These are phyloP conservation scores for Lentinula novae-zelandiae DNA, from an alignment of 1,284 basidiomycete genomes.

Conservation along the genomic window DNA sequence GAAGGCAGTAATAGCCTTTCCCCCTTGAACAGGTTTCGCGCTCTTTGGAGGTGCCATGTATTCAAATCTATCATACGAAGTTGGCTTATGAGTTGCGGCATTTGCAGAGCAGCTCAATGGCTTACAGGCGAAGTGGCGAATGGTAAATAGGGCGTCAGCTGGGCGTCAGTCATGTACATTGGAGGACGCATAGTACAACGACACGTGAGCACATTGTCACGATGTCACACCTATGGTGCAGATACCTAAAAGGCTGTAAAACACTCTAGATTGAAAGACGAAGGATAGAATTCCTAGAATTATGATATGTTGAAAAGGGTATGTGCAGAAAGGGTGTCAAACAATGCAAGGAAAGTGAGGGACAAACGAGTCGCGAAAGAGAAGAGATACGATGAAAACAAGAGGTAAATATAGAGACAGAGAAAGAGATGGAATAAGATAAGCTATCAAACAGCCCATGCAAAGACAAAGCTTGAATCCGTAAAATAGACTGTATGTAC, in stretches of 20 bases:
- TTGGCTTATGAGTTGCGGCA: neutral
- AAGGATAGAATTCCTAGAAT: neutral
- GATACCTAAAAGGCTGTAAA: too few species aligned
- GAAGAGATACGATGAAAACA: neutral
- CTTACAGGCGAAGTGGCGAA: neutral
- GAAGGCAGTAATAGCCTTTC: slow-evolving; percentile 43
- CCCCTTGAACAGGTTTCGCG: slow-evolving; percentile 24
- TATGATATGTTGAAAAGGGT: neutral
- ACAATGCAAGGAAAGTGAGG: neutral
- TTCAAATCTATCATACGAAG: neutral
- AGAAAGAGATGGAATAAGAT: slow-evolving; percentile 14
- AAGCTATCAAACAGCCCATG: slow-evolving; percentile 17
- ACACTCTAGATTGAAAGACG: neutral
- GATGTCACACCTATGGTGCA: too few species aligned
- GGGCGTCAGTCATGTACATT: too few species aligned
- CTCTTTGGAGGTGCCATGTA: slow-evolving; percentile 17
- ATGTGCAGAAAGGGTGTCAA: neutral
- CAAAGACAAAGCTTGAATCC: slow-evolving; percentile 11
- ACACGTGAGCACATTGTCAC: too few species aligned
- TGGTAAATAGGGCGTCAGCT: too few species aligned
- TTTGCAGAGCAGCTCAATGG: neutral
- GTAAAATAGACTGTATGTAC: slow-evolving; percentile 5
- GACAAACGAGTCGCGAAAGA: neutral
- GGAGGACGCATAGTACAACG: too few species aligned
- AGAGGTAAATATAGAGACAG: neutral